Base-by-base conservation (phyloP, 768 basidiomycete genomes). In the Amanita pallidorosea region DNA sequence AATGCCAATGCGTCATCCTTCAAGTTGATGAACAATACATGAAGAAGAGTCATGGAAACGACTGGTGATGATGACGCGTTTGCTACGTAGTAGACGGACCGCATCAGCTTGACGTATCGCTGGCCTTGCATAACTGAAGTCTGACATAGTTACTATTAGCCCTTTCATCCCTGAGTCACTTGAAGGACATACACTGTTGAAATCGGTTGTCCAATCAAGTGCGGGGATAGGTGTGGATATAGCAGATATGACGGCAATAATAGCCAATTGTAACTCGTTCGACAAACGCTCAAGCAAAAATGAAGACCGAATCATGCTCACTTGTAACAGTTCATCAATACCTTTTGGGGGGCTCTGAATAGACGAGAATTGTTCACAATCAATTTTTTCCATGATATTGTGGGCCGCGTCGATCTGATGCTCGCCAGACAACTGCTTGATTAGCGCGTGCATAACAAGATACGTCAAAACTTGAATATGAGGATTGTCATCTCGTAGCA, bases 1-100 rank as follows among this genome's bases (percentile, higher is more conserved):
- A 99, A 95, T 0, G 81, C 72, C 11, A 97, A 68, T 0, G 85
- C 73, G 49, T 83, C 84, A 27, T 83, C 78, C 47, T 76, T 79
- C 11, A 95, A 68, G 51, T 72, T 78, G 29, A 74, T 65, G 60
- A 97, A 90, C 3, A 94, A 66, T 0, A 71, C 61, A 51, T 73
- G 76, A 20, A 92, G 72, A 44, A 93, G 63, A 13, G 69, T 66
- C 1, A 74, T 69, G 0, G 85, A 73, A 7, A 90, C 64, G 3
- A 72, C 62, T 1, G 72, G 67, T 9, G 73, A 62, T 0, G 74
- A 61, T 6, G 74, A 63, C 0, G 73, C 70, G 57, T 84, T 90
- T 6, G 80, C 80, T 17, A 89, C 59, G 15, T 59, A 64, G 66
- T 96, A 97, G 4, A 91, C 63, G 11, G 66, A 62, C 27, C 80